phyloP scores from a whole-genome alignment of 306 rosid species.

The Mucuna pruriens region DNA sequence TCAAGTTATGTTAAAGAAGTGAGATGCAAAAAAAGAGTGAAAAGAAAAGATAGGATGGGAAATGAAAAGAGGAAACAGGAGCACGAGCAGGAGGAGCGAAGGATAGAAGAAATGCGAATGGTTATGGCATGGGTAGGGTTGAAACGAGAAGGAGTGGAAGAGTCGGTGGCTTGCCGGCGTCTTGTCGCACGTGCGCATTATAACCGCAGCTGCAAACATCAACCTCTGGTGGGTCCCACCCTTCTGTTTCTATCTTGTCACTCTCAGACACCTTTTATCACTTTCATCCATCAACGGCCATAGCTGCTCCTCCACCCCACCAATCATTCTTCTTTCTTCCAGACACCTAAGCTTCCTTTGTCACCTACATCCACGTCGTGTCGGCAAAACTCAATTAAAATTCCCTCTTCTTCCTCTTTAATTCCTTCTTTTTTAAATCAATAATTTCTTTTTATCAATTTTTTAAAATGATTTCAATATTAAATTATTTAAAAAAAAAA shows the following conservation, averaged over 20 bases:
- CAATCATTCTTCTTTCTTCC: background rate
- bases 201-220: background rate
- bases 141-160: background rate
- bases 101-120: too few species aligned
- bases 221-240: constrained; percentile 28
- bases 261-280: background rate
- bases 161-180: constrained; percentile 46
- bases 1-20: too few species aligned
- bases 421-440: too few species aligned
- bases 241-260: background rate
- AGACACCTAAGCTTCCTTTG: background rate
- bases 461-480: too few species aligned
- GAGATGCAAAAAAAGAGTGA: background rate
- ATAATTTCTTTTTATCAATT: too few species aligned
- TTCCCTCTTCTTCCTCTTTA: too few species aligned
- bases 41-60: background rate
- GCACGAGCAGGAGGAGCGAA: too few species aligned
- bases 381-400: background rate
- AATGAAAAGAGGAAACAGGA: background rate
- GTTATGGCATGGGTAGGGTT: background rate
- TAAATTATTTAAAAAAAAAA: too few species aligned
- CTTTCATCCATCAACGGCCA: constrained; percentile 26
- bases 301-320: constrained; percentile 7
- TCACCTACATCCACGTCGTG: background rate
- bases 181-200: constrained; percentile 46